phyloP scores from a whole-genome alignment of 2,329 filamentous ascomycete genomes.

The Aspergillus sp. region DNA sequence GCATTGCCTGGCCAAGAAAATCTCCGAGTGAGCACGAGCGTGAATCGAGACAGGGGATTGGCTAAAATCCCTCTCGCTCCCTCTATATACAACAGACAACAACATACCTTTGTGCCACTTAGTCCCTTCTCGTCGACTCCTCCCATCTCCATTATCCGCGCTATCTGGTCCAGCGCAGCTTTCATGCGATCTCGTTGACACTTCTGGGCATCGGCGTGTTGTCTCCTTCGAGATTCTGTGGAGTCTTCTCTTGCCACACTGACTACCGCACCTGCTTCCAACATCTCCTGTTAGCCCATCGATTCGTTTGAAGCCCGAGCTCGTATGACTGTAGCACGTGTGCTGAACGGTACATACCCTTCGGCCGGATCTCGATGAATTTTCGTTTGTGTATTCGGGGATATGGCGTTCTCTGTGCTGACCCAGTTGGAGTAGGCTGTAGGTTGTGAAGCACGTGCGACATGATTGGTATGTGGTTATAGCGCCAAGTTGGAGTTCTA shows the following conservation, averaged over 20 bases:
- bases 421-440: no score
- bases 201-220: slow-evolving; percentile 19
- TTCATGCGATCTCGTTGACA: slow-evolving; percentile 18
- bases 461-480: no score
- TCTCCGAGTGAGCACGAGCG: background rate
- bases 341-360: background rate
- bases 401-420: no score
- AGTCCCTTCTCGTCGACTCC: slow-evolving; percentile 5
- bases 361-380: slow-evolving; percentile 4
- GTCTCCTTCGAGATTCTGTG: slow-evolving; percentile 8
- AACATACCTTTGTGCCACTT: slow-evolving; percentile 12
- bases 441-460: no score
- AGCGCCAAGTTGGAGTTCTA: no score
- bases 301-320: no score
- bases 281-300: background rate
- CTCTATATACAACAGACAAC: background rate
- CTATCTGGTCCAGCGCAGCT: slow-evolving; percentile 16
- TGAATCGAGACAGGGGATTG: background rate
- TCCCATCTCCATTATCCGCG: slow-evolving; percentile 8
- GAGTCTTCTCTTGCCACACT: background rate
- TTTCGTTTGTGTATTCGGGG: background rate
- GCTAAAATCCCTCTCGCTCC: background rate
- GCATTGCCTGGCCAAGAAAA: slow-evolving; percentile 12
- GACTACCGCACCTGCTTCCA: background rate
- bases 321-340: background rate